Conservation (phyloP, 768 basidiomycete genomes). For the Hericium alpestre region DNA sequence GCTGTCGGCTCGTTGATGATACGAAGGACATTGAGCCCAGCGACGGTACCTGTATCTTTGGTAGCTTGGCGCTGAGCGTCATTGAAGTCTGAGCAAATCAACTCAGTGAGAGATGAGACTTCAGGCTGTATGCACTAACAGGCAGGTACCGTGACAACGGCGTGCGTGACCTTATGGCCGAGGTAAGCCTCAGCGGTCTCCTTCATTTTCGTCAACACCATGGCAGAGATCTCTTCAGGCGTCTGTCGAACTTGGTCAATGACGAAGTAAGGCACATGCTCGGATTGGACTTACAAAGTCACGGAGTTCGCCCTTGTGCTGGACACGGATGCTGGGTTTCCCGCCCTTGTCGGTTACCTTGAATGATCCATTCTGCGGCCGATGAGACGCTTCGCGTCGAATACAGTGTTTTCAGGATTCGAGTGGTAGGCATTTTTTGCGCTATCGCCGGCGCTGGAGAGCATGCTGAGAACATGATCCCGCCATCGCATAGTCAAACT, state of each 20-base stretch:
- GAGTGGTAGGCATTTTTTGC: constrained; percentile 94
- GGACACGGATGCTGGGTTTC: constrained; percentile 71
- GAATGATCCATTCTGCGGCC: constrained; percentile 80
- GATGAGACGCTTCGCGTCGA: constrained; percentile 93
- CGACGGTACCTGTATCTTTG: constrained; percentile 94
- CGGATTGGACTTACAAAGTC: constrained; percentile 56
- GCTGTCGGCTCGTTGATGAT: constrained; percentile 98
- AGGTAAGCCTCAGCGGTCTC: constrained; percentile 99
- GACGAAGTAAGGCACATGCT: not conserved
- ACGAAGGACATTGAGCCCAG: constrained; percentile 89
- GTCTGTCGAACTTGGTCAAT: constrained; percentile 36
- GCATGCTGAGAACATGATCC: too few relatives aligned
- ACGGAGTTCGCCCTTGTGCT: constrained; percentile 68
- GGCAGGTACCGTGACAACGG: constrained; percentile 96
- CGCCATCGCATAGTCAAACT: too few relatives aligned
- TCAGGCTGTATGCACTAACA: constrained; percentile 20
- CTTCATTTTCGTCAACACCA: constrained; percentile 97
- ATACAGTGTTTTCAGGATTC: constrained; percentile 89
- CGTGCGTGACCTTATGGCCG: constrained; percentile 90
- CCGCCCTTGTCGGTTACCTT: constrained; percentile 63
- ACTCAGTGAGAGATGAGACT: not conserved
- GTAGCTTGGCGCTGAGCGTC: constrained; percentile 52
- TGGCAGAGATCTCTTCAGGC: constrained; percentile 90
- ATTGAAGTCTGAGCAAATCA: not conserved
- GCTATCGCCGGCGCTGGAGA: constrained; percentile 63